Base-by-base conservation (phyloP, 2,329 filamentous ascomycete genomes). In the Rugonectria rugulosa region DNA sequence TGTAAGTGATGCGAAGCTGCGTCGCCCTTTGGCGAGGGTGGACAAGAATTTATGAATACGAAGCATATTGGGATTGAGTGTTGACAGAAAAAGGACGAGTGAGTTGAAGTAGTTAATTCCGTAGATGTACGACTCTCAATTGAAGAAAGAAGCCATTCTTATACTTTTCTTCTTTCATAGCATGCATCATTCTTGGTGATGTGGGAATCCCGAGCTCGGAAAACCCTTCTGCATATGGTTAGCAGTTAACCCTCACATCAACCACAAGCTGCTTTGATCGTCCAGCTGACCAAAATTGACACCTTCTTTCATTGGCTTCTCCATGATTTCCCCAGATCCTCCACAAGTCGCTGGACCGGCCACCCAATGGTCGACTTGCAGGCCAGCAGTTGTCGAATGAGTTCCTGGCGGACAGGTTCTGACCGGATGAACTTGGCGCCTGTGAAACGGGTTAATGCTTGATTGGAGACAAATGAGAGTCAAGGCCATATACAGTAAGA, bases 401-500 rank as follows among this genome's bases (percentile, higher is more conserved):
- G 54, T 44, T 75, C 75, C 29, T 75, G 60, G 19, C 65, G 68
- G 2, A 68, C 59, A 5, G 61, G 43, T 12, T 69, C 59, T 0
- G 36, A 20, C 8, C 47, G 61, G 23, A 78, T 66, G 23, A 68
- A 72, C 49, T 60, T 71, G 23, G 68, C 70, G 27, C 73, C 75
- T 69, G 1, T 12, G 5, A 11, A 8, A 26, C 9, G 23, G 9
- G 7, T 3, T 12, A 17, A 15, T 14, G n/a, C 23, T 24, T 3
- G 6, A 9, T 3, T 27, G 15, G 5, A 17, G 21, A 3, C 11
- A 5, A 8, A 5, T n/a, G 6, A 5, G 21, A 5, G 27, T 23
- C n/a, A 12, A 29, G 6, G 21, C 20, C 37, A 19, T 3, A 68
- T 61, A 79, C 79, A 79, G 46, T 75, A 80, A 2, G 74, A 69